Percentiles rank a stretch among this genome's conserved stretches.
Evolutionary conservation across 2,329 filamentous ascomycete genomes (phyloP).

Genomic region (Periconia sp.): DNA sequence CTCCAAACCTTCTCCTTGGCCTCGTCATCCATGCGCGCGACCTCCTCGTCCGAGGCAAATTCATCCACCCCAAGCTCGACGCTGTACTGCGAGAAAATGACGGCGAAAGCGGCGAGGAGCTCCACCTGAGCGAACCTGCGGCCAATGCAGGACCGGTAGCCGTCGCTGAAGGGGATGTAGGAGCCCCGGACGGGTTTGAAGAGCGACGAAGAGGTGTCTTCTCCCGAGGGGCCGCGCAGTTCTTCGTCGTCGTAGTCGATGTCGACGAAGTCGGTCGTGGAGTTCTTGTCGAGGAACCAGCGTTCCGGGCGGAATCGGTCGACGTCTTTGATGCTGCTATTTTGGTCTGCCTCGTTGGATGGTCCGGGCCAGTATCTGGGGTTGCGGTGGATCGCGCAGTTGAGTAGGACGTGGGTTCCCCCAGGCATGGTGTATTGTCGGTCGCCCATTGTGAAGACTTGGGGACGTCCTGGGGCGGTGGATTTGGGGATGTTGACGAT

Average conservation of each 20-base stretch:
- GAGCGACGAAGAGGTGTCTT: constrained; percentile 63
- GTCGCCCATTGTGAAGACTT: constrained; percentile 63
- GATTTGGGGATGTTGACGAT: constrained; percentile 73
- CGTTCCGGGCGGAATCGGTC: constrained; percentile 71
- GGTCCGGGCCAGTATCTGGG: constrained; percentile 69
- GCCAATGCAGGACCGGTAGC: constrained; percentile 58
- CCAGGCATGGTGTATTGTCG: constrained; percentile 60
- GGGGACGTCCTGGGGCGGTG: constrained; percentile 46
- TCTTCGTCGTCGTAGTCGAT: constrained; percentile 53
- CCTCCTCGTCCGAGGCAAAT: constrained; percentile 45
- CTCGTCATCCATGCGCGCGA: constrained; percentile 51
- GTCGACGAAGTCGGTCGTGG: constrained; percentile 32
- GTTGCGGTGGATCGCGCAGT: constrained; percentile 62
- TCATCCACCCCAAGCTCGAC: constrained; percentile 68
- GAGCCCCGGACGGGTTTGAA: constrained; percentile 54
- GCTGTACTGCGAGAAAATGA: constrained; percentile 60
- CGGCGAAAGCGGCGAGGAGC: constrained; percentile 55
- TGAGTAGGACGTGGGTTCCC: constrained; percentile 58
- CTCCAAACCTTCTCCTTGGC: constrained; percentile 60
- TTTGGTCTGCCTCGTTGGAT: constrained; percentile 23
- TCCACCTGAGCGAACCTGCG: constrained; percentile 60
- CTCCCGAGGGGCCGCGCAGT: constrained; percentile 61
- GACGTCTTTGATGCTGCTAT: constrained; percentile 53
- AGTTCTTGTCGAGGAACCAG: constrained; percentile 58
- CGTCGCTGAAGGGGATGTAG: constrained; percentile 59